phyloP scores from a whole-genome alignment of 2,329 filamentous ascomycete species.

The Cytospora mali region DNA sequence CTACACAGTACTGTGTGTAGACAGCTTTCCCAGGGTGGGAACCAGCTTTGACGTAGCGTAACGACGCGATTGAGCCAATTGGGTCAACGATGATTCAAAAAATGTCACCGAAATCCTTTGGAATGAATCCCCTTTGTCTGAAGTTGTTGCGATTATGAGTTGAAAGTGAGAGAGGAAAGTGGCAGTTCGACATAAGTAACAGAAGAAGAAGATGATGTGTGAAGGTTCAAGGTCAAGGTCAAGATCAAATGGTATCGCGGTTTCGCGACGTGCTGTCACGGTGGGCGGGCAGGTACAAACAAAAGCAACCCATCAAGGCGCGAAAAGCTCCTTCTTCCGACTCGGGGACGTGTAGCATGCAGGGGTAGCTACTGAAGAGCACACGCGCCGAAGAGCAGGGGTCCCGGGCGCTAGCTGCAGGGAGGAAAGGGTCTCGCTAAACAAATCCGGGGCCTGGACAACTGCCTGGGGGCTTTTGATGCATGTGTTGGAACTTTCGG shows the following conservation, averaged over 20 bases:
- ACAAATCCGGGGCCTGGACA: neutral
- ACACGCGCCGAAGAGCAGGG: constrained; percentile 1
- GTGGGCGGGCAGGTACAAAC: neutral
- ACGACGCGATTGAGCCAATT: constrained; percentile 3
- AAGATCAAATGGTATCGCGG: neutral
- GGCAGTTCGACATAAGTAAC: too few relatives aligned
- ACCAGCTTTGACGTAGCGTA: neutral
- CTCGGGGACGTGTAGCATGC: neutral
- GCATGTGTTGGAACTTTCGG: neutral
- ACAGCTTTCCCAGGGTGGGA: constrained; percentile 17
- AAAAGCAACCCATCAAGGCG: neutral
- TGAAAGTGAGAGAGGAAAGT: neutral
- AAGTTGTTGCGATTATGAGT: neutral
- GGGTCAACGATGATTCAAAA: neutral
- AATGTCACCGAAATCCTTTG: neutral
- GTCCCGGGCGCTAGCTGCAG: neutral
- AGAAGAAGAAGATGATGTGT: neutral
- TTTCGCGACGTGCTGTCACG: neutral
- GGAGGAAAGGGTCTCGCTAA: neutral
- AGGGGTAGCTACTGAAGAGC: constrained; percentile 5
- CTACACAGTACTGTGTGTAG: constrained; percentile 2
- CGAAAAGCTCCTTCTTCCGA: constrained; percentile 1
- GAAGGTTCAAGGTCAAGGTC: neutral
- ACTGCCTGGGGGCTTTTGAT: neutral
- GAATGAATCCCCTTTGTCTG: neutral